Conservation (phyloP, 1,284 basidiomycete genomes). For the Hypsizygus ulmarius region DNA sequence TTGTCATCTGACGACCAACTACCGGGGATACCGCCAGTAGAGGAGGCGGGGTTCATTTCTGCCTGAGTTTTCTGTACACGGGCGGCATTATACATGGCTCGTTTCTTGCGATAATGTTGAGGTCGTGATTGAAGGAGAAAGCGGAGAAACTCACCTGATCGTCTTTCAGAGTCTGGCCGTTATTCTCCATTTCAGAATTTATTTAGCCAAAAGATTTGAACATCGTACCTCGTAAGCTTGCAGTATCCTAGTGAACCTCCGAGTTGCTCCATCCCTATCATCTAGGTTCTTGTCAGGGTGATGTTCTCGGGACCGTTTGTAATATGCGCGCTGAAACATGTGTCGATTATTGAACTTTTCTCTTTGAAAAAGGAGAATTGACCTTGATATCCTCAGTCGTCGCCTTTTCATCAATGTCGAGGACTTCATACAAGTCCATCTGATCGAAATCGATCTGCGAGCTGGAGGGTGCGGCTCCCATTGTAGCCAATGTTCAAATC, state of each 20-base stretch:
- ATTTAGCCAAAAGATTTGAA: not conserved
- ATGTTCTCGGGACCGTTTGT: slow-evolving; percentile 19
- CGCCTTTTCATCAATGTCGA: slow-evolving; percentile 17
- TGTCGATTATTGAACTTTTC: not conserved
- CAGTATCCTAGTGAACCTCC: slow-evolving; percentile 20
- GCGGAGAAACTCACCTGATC: slow-evolving; percentile 2
- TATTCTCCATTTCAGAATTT: too few species aligned
- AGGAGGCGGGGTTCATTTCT: not conserved
- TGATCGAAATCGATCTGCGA: slow-evolving; percentile 7
- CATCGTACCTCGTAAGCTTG: slow-evolving; percentile 24
- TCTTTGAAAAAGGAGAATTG: not conserved
- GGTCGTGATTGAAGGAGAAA: not conserved
- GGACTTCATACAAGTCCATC: slow-evolving; percentile 18
- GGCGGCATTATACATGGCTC: slow-evolving; percentile 2
- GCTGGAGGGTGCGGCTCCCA: not conserved
- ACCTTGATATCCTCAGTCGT: slow-evolving; percentile 23
- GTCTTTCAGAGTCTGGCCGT: slow-evolving; percentile 16
- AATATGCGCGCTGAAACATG: slow-evolving; percentile 19
- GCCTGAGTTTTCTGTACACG: not conserved
- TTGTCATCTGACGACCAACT: not conserved
- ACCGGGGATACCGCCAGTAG: not conserved
- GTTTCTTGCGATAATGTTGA: slow-evolving; percentile 3
- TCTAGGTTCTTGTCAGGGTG: slow-evolving; percentile 26
- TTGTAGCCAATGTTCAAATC: not conserved
- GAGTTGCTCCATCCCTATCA: slow-evolving; percentile 17